Evolutionary conservation across 768 basidiomycete species (phyloP), one percentile per base, ranked within the genome.

Genomic region (Jaapia argillacea): DNA sequence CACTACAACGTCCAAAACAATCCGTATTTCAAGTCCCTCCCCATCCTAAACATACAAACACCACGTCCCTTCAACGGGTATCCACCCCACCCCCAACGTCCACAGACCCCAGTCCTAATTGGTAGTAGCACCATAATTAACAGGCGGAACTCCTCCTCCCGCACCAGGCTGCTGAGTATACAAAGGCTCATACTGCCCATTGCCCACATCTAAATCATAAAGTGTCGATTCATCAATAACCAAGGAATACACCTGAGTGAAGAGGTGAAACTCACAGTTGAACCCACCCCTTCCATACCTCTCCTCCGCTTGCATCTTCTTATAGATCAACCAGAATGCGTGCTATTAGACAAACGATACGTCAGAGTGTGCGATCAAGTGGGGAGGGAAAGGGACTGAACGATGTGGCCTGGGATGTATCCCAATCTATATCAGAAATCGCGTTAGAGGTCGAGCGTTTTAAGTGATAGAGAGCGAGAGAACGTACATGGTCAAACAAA

Each of bases 281-380:
- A 78, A 91, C 24, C 82, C 82, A 16, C 85, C 86, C 4, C 57
- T 62, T 10, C 89, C 89, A 54, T 86, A 93, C 33, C 69, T 71
- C 53, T 88, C 86, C 53, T 88, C 85, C 0, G 88, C 90, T 53
- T 85, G 72, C 73, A 89, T 89, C 73, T 83, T 85, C 73, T 73
- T 82, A 66, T 90, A 90, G 45, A 91, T 89, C 42, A 93, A 71
- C 84, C 84, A 90, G 66, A 90, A 89, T 1, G 86, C 84, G 56
- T 91, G 87, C 75, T 76, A 42, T 23, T 3, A 4, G 26, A 36
- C 31, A 24, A 23, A 21, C 24, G 6, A 24, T 20, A 26, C 24
- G 44, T 28, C 23, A 28, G 36, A 21, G 13, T 12, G 25, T 24
- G 3, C 45, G 10, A 4, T 12, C 13, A 10, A n/a, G 24, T 24